Base-by-base conservation (phyloP, 257 asterid genomes). In the Craterostigma plantagineum region DNA sequence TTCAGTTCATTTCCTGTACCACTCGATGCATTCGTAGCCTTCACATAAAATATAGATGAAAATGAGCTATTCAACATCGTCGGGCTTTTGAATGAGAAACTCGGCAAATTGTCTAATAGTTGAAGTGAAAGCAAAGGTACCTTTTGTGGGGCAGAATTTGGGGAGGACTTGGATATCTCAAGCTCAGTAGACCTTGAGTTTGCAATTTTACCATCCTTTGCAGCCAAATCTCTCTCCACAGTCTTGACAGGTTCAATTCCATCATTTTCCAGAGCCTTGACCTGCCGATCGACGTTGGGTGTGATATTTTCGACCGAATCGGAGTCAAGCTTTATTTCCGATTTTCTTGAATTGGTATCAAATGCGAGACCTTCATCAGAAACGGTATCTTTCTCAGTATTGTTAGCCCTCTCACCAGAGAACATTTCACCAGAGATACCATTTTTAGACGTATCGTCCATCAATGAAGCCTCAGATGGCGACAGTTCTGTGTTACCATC, bases 341-440 rank as follows among this genome's bases (percentile, higher is more conserved):
- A 63, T 53, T 70, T 58, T 49, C 75, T 82, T 53, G 74, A 83
- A 51, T 61, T 81, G 63, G 75, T 58, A 17, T 73, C 62, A 43
- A 75, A 72, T 54, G 98, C 72, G 50, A 73, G 84, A 51, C 74
- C 85, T 58, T 71, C 78, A 73, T 81, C 92, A 38, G 78, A 56
- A 52, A 49, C 55, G 49, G 38, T 45, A 51, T 75, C 81, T 48
- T 68, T 79, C 54, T 68, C 69, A 57, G 46, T 43, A 52, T 52
- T 52, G 49, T 69, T 64, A 11, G 47, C 34, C 54, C 59, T 56
- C 66, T 59, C 92, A 58, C 63, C 72, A 39, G 63, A 23, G 6
- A 23, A 38, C 50, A 45, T 43, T 57, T 57, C 62, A 55, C 50
- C 57, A 43, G 64, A 58, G 46, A 41, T 47, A 46, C 62, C 73